Evolutionary conservation across 169 alveolate genomes (phyloP), one percentile per base, ranked within the genome.

Genomic region (Plasmodium coatneyi): DNA sequence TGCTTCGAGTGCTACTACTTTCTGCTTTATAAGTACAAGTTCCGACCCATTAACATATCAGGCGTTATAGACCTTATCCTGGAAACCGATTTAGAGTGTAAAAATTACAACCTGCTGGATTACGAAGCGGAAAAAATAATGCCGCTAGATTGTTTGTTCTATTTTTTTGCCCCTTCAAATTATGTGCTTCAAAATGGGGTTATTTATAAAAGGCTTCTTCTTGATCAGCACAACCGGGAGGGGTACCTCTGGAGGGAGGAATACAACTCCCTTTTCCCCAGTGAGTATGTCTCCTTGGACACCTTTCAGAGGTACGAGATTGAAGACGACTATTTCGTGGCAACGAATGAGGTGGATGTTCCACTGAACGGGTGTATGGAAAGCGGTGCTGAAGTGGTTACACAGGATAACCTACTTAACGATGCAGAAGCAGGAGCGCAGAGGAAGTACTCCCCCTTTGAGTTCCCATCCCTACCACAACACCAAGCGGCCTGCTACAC

Each of bases 1-100:
- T 90, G 94, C 56, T 66, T 90, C 10, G 83, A 80, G 49, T 90
- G 94, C 52, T 90, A 90, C 52, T 90, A 90, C 54, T 80, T 72
- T 22, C 70, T 90, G 22, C 71, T 90, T 10, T 22, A 90, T 39
- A 90, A 80, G 36, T 90, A 90, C 36, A 80, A 41, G 19, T 90
- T 90, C 10, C 70, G 43, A 9, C 94, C 94, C 19, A 25, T 80
- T 10, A 71, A 80, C 43, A 90, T 90, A 30, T 90, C 94, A 25
- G 94, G 94, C 30, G 94, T 90, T 22, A 71, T 90, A 9, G 94
- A 90, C 71, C 19, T 90, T 7, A 74, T 79, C 3, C 12, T 90
- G 82, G 94, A 90, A 39, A 80, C 70, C 74, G 92, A 80, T 28
- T 34, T 80, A 5, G 94, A 90, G 71, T 66, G 91, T 70, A 80